Evolutionary conservation across 2,329 filamentous ascomycete species (phyloP).

Genomic region (Fonsecaea monophora): DNA sequence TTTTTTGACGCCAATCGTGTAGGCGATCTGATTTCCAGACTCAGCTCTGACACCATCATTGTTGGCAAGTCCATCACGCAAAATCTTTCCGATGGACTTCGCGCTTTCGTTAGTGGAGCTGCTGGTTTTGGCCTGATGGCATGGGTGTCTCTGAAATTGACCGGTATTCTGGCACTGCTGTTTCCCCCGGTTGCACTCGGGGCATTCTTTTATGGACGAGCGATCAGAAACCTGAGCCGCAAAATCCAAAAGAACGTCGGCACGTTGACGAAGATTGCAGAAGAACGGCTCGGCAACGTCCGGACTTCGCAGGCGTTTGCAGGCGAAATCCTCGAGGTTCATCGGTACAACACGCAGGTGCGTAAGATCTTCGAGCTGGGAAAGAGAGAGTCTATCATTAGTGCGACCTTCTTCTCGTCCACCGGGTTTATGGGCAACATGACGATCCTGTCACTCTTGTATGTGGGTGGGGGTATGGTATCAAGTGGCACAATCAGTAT

Average conservation of each 20-base stretch:
- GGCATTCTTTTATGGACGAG: conserved; percentile 88
- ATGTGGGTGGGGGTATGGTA: conserved; percentile 90
- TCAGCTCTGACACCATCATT: conserved; percentile 95
- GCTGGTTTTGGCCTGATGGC: conserved; percentile 93
- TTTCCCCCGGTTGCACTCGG: conserved; percentile 89
- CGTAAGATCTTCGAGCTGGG: conserved; percentile 91
- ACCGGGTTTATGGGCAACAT: conserved; percentile 95
- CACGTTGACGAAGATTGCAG: conserved; percentile 92
- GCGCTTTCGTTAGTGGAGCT: conserved; percentile 85
- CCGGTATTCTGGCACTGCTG: conserved; percentile 82
- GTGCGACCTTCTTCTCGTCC: conserved; percentile 84
- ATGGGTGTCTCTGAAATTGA: conserved; percentile 91
- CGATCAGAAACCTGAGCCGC: conserved; percentile 86
- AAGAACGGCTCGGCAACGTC: conserved; percentile 96
- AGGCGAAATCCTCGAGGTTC: conserved; percentile 87
- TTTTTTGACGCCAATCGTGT: conserved; percentile 99
- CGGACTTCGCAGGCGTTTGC: conserved; percentile 96
- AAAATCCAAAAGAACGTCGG: conserved; percentile 94
- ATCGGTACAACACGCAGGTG: conserved; percentile 89
- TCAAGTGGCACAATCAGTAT: conserved; percentile 84
- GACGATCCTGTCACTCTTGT: conserved; percentile 88
- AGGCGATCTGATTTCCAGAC: conserved; percentile 91
- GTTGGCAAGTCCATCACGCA: conserved; percentile 99
- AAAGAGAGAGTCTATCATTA: conserved; percentile 82
- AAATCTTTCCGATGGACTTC: conserved; percentile 93